Evolutionary conservation across 306 rosid genomes (phyloP).

Genomic region (Pachyrhizus erosus): DNA sequence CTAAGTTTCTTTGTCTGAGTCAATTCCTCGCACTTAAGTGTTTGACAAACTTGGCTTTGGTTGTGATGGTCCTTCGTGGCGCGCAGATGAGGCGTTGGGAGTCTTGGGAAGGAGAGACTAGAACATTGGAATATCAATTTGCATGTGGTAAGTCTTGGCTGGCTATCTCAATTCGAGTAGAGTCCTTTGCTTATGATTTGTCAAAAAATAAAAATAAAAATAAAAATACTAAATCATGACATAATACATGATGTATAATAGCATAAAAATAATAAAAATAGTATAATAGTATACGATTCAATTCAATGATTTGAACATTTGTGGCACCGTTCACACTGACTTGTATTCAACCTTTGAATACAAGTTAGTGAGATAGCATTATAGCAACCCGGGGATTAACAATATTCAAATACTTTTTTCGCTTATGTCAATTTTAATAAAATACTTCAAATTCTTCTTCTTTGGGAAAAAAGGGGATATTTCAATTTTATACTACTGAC

Average conservation of each 20-base stretch:
- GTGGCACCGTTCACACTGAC: neutral
- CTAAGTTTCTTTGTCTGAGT: too few species aligned
- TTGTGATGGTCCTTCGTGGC: too few species aligned
- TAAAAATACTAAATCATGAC: neutral
- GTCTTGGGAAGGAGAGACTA: constrained; percentile 70
- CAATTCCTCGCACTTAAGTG: too few species aligned
- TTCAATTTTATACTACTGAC: too few species aligned
- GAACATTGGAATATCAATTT: constrained; percentile 55
- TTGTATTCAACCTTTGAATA: neutral
- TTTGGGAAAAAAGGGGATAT: too few species aligned
- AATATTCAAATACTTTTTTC: too few species aligned
- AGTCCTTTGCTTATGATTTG: neutral
- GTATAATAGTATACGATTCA: neutral
- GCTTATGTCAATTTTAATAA: too few species aligned
- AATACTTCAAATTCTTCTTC: too few species aligned
- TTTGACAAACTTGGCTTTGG: neutral
- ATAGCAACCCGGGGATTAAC: too few species aligned
- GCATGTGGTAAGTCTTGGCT: constrained; percentile 46
- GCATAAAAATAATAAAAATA: neutral
- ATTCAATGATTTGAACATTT: neutral
- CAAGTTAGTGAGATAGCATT: too few species aligned
- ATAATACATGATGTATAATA: neutral
- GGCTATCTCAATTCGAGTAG: too few species aligned
- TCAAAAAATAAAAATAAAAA: too few species aligned
- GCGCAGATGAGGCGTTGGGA: constrained; percentile 63